These are phyloP conservation scores for Adansonia madagascariensis DNA, from an alignment of 441 rosid species.

Conservation along the genomic window DNA sequence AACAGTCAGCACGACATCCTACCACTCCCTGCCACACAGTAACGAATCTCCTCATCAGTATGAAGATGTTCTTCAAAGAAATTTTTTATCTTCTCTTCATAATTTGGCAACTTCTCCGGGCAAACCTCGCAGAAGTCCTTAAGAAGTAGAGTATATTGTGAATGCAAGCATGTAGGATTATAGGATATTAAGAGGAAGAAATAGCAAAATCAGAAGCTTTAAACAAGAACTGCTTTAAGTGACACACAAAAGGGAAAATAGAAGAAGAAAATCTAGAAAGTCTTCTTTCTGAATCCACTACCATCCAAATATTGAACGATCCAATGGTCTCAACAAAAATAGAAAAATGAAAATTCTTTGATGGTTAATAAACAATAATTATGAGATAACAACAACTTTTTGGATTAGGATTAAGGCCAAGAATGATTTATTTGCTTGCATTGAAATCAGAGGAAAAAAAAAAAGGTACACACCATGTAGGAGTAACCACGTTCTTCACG, in stretches of 20 bases:
- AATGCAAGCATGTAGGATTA: neutral
- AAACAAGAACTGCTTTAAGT: neutral
- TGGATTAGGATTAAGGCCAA: neutral
- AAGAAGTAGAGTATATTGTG: constrained; percentile 8
- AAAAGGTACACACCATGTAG: constrained; percentile 62
- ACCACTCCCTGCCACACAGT: constrained; percentile 94
- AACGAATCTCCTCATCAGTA: constrained; percentile 93
- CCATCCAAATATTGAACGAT: neutral
- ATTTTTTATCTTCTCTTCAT: constrained; percentile 78
- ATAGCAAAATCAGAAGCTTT: neutral
- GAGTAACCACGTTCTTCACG: constrained; percentile 84
- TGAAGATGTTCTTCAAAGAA: constrained; percentile 91
- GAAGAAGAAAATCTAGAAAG: neutral
- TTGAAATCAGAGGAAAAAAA: neutral
- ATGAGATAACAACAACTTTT: neutral
- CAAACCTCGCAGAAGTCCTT: constrained; percentile 91
- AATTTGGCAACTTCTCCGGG: constrained; percentile 85
- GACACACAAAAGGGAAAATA: neutral
- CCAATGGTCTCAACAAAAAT: neutral
- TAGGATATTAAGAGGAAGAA: neutral
- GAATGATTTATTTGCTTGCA: neutral
- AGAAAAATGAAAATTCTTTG: neutral
- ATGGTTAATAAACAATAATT: neutral
- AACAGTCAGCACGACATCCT: constrained; percentile 20
- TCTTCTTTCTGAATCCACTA: neutral